Percentiles rank a stretch among this genome's conserved stretches.
Evolutionary conservation across 225 moss, liverwort and hornwort species (phyloP).

Genomic region (Thuidium tamariscinum): DNA sequence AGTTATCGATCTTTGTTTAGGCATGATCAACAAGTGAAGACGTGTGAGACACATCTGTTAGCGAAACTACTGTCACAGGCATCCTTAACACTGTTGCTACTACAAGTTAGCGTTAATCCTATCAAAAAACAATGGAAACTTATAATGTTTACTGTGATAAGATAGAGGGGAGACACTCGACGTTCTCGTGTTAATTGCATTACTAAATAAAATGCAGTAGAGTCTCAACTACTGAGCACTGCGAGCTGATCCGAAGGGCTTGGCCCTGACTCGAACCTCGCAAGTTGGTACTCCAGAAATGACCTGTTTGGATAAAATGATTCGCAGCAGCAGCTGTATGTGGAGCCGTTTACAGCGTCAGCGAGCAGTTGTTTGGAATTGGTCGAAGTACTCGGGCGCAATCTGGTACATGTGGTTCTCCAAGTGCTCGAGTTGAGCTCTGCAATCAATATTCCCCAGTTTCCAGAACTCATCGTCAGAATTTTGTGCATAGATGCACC

Average conservation of each 20-base stretch:
- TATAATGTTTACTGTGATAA: background rate
- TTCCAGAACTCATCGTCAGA: background rate
- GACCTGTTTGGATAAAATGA: background rate
- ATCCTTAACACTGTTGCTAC: background rate
- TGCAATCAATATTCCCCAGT: background rate
- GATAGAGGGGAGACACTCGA: background rate
- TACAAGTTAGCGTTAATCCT: background rate
- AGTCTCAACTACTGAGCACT: background rate
- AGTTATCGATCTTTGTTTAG: background rate
- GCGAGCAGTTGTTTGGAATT: conserved; percentile 45
- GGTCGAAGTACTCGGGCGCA: conserved; percentile 35
- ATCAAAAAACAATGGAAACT: background rate
- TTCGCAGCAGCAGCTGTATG: background rate
- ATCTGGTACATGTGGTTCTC: conserved; percentile 55
- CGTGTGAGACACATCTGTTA: background rate
- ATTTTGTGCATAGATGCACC: background rate
- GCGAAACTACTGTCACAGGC: background rate
- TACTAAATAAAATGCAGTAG: background rate
- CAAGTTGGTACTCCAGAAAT: background rate
- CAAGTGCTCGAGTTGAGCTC: conserved; percentile 23
- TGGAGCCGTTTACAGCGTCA: background rate
- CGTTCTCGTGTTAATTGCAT: background rate
- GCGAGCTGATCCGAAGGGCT: background rate
- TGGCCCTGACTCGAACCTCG: background rate
- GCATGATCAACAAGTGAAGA: background rate